Evolutionary conservation across 2,329 filamentous ascomycete species (phyloP), one percentile per base, ranked within the genome.

Genomic region (Xylaria arbuscula): DNA sequence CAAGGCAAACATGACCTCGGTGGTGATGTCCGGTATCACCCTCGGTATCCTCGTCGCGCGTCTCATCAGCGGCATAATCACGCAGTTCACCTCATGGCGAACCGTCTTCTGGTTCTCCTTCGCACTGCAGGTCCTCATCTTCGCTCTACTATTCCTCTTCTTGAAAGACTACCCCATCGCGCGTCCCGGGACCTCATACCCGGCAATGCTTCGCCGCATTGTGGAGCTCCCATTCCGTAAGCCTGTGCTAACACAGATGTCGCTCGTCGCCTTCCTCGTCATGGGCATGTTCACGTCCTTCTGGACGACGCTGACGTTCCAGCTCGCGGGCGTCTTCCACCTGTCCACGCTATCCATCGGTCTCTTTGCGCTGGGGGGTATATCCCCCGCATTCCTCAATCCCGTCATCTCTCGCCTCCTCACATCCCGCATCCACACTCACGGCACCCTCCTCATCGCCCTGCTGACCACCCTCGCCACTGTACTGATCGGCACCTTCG

Each of bases 111-210:
- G 92, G 91, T 83, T 94, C 68, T 87, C 91, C 0, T 86, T 94
- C 5, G 92, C 85, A 0, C 81, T 92, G 0, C 93, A 96, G 79
- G 90, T 88, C 73, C 75, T 88, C 9, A 89, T 95, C 69, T 86
- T 90, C 64, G 71, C 82, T 7, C 80, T 90, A 0, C 85, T 95
- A 6, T 94, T 88, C 82, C 77, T 89, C 53, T 92, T 89, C 78
- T 91, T 96, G 90, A 92, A 92, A 0, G 92, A 94, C 77, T 96
- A 96, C 72, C 93, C 92, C 0, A 86, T 87, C 1, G 91, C 91
- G 3, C 94, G 94, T 75, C 89, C 88, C 0, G 87, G 88, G 0
- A 79, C 91, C 15, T 88, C 87, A 68, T 95, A 94, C 77, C 85
- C 88, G 69, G 81, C 82, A 1, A 88, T 92, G 70, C 83, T 95